Conservation (phyloP, 2,329 filamentous ascomycete species). For the Fusarium nodosum region DNA sequence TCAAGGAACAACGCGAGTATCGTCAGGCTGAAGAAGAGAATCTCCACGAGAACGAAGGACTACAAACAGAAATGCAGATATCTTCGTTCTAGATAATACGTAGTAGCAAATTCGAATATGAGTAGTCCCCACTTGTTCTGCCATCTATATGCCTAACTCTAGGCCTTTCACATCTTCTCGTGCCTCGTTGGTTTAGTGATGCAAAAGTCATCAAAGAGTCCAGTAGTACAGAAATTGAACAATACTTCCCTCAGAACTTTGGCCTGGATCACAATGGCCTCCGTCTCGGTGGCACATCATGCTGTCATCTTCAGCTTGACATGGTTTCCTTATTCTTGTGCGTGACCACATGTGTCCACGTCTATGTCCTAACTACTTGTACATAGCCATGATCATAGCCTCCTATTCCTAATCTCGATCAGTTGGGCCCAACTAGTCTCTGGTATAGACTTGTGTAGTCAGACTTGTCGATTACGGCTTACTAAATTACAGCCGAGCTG, state of each 20-base stretch:
- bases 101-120: too few relatives aligned
- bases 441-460: background rate
- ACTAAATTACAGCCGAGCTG: background rate
- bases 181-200: background rate
- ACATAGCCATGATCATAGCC: background rate
- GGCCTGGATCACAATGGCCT: background rate
- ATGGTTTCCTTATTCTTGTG: background rate
- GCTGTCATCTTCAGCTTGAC: background rate
- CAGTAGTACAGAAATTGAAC: too few relatives aligned
- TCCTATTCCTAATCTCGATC: too few relatives aligned
- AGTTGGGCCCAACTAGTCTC: background rate
- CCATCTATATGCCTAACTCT: background rate
- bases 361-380: background rate
- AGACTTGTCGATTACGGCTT: background rate
- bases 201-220: background rate
- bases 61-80: background rate
- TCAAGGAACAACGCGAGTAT: background rate
- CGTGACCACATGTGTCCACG: background rate
- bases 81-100: background rate
- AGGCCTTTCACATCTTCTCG: background rate
- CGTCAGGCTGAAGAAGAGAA: background rate
- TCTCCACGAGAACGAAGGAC: background rate
- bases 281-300: rapidly evolving
- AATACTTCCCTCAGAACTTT: background rate
- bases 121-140: background rate